phyloP scores from a whole-genome alignment of 1,284 basidiomycete genomes.

The Neolentinus lepideus region DNA sequence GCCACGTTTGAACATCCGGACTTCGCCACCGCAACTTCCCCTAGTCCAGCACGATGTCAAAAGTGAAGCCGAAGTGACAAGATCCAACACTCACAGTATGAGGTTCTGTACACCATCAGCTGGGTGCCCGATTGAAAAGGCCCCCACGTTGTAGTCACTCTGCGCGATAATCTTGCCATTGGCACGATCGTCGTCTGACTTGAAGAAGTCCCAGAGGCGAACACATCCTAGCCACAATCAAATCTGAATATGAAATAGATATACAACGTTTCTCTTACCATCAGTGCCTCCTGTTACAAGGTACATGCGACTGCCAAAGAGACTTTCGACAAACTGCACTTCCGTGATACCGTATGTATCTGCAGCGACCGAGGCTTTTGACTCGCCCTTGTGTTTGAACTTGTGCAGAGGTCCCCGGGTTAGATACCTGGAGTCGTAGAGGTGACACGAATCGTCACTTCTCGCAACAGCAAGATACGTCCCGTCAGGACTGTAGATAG shows the following conservation, averaged over 20 bases:
- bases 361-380: conserved; percentile 14
- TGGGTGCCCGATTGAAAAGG: conserved; percentile 53
- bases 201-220: conserved; percentile 53
- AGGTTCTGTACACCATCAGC: conserved; percentile 44
- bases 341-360: conserved; percentile 45
- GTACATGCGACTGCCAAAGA: conserved; percentile 29
- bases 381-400: conserved; percentile 37
- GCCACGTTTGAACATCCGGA: neutral
- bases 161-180: conserved; percentile 46
- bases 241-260: conserved; percentile 4
- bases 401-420: conserved; percentile 34
- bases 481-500: conserved; percentile 53
- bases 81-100: conserved; percentile 43
- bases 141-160: conserved; percentile 46
- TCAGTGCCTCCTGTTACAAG: conserved; percentile 59
- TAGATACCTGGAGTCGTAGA: conserved; percentile 58
- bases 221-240: conserved; percentile 45
- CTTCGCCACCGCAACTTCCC: neutral
- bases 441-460: conserved; percentile 48
- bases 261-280: conserved; percentile 31
- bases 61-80: neutral
- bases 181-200: conserved; percentile 24
- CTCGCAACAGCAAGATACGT: conserved; percentile 52
- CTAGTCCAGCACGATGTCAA: neutral
- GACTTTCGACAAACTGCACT: conserved; percentile 47